Evolutionary conservation across 31 red algal species (phyloP).

Genomic region (Bonnemaisonia californica): DNA sequence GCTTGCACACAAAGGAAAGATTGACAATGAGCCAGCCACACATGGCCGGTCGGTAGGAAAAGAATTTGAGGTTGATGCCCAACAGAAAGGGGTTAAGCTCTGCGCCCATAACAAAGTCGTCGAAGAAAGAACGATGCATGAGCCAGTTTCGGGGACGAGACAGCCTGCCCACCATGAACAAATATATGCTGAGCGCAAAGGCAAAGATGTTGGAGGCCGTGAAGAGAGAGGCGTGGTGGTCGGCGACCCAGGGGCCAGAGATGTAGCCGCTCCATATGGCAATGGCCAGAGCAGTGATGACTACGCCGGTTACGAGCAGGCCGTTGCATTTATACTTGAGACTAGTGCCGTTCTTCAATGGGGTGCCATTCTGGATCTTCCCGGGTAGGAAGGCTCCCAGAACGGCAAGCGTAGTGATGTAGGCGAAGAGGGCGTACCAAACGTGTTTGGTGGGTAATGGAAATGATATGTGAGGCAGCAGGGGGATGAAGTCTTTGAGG

Average conservation of each 20-base stretch:
- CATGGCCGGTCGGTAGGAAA: conserved; percentile 88
- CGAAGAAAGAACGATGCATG: conserved; percentile 3
- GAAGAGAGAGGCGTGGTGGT: conserved; percentile 56
- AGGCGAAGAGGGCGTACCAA: conserved; percentile 32
- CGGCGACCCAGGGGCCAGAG: conserved; percentile 48
- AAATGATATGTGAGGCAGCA: conserved; percentile 22
- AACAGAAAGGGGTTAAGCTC: conserved; percentile 87
- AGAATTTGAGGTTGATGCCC: conserved; percentile 89
- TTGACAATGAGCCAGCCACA: conserved; percentile 91
- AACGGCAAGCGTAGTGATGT: conserved; percentile 46
- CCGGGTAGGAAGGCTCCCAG: conserved; percentile 79
- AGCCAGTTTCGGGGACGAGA: conserved; percentile 50
- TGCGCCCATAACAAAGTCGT: conserved; percentile 84
- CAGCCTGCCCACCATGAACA: conserved; percentile 60
- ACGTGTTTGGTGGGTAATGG: conserved; percentile 31
- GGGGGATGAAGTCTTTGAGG: conserved; percentile 11
- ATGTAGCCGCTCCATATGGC: conserved; percentile 40
- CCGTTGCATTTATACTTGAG: conserved; percentile 95
- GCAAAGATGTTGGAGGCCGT: conserved; percentile 56
- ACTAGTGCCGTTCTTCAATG: conserved; percentile 63
- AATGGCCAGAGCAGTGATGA: conserved; percentile 34
- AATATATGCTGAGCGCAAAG: conserved; percentile 64
- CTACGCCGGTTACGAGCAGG: conserved; percentile 43
- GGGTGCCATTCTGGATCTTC: conserved; percentile 46
- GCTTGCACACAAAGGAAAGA: conserved; percentile 62